Conservation (phyloP, 805 yeast species). For the Candida tammaniensis region DNA sequence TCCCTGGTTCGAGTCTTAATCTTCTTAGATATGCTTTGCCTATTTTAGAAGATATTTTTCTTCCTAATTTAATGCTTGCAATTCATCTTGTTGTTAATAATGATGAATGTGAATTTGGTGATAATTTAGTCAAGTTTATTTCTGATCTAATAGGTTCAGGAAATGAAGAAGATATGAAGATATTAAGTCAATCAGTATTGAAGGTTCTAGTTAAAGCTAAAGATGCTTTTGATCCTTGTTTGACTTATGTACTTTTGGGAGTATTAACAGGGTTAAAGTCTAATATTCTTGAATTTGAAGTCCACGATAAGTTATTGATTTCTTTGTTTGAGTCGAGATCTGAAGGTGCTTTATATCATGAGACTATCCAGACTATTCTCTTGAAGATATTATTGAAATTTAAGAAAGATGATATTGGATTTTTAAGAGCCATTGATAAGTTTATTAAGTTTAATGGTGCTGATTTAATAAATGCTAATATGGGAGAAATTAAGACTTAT, state of each 20-base stretch:
- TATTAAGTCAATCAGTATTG: constrained; percentile 31
- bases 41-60: constrained; percentile 46
- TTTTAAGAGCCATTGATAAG: constrained; percentile 28
- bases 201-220: constrained; percentile 45
- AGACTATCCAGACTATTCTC: constrained; percentile 49
- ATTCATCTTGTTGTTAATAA: constrained; percentile 51
- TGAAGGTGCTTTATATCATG: constrained; percentile 55
- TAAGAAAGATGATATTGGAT: constrained; percentile 19
- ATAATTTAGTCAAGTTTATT: constrained; percentile 46
- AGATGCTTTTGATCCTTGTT: constrained; percentile 66
- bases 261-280: constrained; percentile 48
- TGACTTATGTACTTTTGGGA: constrained; percentile 60
- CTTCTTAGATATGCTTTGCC: constrained; percentile 32
- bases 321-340: constrained; percentile 32
- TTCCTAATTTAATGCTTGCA: constrained; percentile 65
- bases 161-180: constrained; percentile 20
- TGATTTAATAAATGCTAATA: constrained; percentile 18
- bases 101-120: constrained; percentile 57
- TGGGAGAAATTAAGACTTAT: constrained; percentile 13
- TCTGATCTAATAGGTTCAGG: constrained; percentile 29
- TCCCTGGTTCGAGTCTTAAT: constrained; percentile 44
- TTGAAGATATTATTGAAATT: constrained; percentile 44
- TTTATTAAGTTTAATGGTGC: constrained; percentile 41
- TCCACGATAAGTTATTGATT: constrained; percentile 22
- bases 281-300: constrained; percentile 20